Evolutionary conservation across 2,329 filamentous ascomycete species (phyloP).

Genomic region (Xylaria sp.): DNA sequence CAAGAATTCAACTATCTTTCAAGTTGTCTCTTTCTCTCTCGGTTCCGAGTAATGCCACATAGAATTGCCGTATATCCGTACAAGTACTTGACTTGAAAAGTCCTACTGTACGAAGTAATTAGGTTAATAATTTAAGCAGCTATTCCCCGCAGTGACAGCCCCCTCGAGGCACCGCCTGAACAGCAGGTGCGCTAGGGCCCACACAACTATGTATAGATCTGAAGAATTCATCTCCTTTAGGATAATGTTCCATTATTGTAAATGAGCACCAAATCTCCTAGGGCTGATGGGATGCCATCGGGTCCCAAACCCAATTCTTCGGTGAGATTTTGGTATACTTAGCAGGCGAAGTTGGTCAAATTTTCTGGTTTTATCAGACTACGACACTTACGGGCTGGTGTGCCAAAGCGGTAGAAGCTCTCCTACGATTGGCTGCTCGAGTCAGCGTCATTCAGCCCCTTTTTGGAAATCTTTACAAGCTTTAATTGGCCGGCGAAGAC

Average conservation of each 20-base stretch:
- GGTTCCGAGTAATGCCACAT: background rate
- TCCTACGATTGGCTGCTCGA: background rate
- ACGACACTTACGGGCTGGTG: background rate
- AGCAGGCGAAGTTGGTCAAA: background rate
- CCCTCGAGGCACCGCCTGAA: too few relatives aligned
- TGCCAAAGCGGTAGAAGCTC: constrained; percentile 4
- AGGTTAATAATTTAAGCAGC: background rate
- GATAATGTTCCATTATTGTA: background rate
- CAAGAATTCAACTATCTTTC: background rate
- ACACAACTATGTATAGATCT: background rate
- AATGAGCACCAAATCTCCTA: background rate
- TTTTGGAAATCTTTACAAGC: background rate
- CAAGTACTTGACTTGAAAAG: background rate
- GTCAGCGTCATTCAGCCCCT: background rate
- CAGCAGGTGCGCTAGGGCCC: too few relatives aligned
- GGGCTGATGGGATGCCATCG: background rate
- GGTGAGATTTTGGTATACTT: background rate
- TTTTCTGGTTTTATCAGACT: background rate
- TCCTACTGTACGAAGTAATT: too few relatives aligned
- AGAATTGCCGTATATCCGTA: background rate
- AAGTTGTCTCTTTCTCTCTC: background rate
- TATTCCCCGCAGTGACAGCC: too few relatives aligned
- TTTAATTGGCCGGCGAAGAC: background rate
- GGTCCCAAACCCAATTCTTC: background rate
- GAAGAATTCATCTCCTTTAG: background rate